Base-by-base conservation (phyloP, 169 alveolate species). In the Cryptosporidium sp. region DNA sequence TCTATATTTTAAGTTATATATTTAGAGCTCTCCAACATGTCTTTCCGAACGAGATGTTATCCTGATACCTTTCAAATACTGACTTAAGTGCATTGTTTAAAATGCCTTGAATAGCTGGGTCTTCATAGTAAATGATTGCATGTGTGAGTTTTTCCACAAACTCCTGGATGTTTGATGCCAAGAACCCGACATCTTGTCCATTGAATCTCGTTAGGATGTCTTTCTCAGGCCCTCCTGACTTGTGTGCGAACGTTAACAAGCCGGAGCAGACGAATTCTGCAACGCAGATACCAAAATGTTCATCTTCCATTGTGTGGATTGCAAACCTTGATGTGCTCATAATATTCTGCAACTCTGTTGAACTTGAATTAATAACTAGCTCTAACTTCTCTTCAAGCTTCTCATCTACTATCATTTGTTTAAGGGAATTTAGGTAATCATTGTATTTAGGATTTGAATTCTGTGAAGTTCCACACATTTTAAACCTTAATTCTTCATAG, bases 251-350 rank as follows among this genome's bases (percentile, higher is more conserved):
- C 4, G 95, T 92, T 23, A 96, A 86, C 14, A 95, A 84, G 8
- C 98, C 98, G 16, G 96, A 95, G 7, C 97, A 96, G 94, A 95
- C 92, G 94, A 97, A 93, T 94, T 97, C 98, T n/a, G 96, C 96
- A 1, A 97, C 94, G 6, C 97, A 86, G 56, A 97, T 97, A 23
- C 98, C 98, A 85, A 97, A 97, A 84, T 97, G 98, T 62, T 97
- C 98, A 70, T 93, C 93, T 80, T 87, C 87, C 98, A 97, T 97
- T 14, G 97, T 95, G 70, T 97, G 98, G n/a, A 97, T 62, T n/a
- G 96, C 98, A 14, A 95, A 95, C 85, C 92, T 93, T 3, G 97
- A 94, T 42, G 73, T 85, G 2, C 80, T 29, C 71, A 95, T 91
- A 26, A 93, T 75, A 12, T 87, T 85, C n/a, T 91, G 8, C 35